Base-by-base conservation (phyloP, 345 rosid species). In the Camelina laxa region DNA sequence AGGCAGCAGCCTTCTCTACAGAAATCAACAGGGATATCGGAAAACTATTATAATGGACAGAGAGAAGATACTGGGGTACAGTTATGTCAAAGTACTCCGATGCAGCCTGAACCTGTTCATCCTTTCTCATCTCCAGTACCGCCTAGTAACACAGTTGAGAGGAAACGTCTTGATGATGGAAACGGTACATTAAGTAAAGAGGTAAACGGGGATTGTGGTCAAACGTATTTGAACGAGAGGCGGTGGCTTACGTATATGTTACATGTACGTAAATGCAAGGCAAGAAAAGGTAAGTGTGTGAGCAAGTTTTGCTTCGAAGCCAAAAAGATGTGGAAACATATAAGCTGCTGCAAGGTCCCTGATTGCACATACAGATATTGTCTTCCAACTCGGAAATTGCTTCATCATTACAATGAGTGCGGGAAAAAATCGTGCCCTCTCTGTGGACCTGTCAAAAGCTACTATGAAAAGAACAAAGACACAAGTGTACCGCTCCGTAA, bases 201-300 rank as follows among this genome's bases (percentile, higher is more conserved):
- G 20, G 60, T 50, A 14, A 30, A 50, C 50, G 79, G 86, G 56
- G 75, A 33, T 17, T 7, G 21, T 48, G 48, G 48, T 44, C 48
- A 44, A 44, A 14, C 17, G 48, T 15, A n/a, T 44, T 0, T 0
- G 48, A 14, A 44, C 48, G 15, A 2, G 16, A 1, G 5, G 39
- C 38, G 76, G 69, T 93, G 97, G 96, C 79, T 93, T 75, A 70
- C 88, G 82, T 82, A 87, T 62, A 53, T 93, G 78, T 70, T 82
- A 44, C 98, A 93, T 87, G 96, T 89, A 35, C 86, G 89, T 42
- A 44, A 77, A 39, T 93, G 98, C 82, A 59, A 80, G 31, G 88
- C 91, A 36, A 84, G 89, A 16, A 86, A 87, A 79, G 98, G 85
- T 41, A 81, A 84, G 65, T 93, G 98, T 82, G 82, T n/a, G 22